Percentiles rank a stretch among this genome's conserved stretches.
Conservation (phyloP, 1,284 basidiomycete genomes). For the Fomitopsis palustris region DNA sequence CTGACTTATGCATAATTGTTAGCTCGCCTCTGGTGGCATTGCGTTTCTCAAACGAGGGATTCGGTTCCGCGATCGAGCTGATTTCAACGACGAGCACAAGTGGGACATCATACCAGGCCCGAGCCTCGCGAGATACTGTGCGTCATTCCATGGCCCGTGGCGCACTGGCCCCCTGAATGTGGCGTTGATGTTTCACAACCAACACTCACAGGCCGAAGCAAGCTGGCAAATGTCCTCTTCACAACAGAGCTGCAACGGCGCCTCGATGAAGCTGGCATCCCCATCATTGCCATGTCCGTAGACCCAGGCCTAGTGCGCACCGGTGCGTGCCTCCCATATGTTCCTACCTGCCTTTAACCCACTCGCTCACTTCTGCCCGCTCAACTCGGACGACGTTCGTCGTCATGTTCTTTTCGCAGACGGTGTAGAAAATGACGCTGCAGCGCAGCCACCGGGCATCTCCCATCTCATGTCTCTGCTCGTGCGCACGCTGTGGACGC, state of each 20-base stretch:
- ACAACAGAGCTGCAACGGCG: slow-evolving; percentile 28
- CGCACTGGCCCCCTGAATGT: background rate
- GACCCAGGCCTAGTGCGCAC: slow-evolving; percentile 43
- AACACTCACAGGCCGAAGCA: slow-evolving; percentile 29
- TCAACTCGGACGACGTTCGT: background rate
- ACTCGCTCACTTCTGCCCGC: slow-evolving; percentile 1
- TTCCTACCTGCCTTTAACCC: background rate
- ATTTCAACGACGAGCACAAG: slow-evolving; percentile 37
- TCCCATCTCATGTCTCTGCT: slow-evolving; percentile 13
- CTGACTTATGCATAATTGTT: too few species aligned
- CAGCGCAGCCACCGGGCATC: slow-evolving; percentile 6
- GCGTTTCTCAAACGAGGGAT: slow-evolving; percentile 15
- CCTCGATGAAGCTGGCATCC: slow-evolving; percentile 22
- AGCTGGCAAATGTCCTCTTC: slow-evolving; percentile 32
- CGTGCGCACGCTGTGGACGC: slow-evolving; percentile 8
- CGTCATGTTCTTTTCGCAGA: background rate
- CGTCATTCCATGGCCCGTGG: background rate
- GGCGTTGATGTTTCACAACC: background rate
- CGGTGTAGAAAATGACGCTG: slow-evolving; percentile 10
- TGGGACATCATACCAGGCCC: slow-evolving; percentile 17
- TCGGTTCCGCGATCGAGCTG: slow-evolving; percentile 34
- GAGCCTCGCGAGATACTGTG: slow-evolving; percentile 32
- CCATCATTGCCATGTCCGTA: slow-evolving; percentile 31
- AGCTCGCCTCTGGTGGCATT: slow-evolving; percentile 16
- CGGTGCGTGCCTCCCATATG: slow-evolving; percentile 19